Conservation (phyloP, 495 filamentous ascomycete species). For the Podospora tetraspora region DNA sequence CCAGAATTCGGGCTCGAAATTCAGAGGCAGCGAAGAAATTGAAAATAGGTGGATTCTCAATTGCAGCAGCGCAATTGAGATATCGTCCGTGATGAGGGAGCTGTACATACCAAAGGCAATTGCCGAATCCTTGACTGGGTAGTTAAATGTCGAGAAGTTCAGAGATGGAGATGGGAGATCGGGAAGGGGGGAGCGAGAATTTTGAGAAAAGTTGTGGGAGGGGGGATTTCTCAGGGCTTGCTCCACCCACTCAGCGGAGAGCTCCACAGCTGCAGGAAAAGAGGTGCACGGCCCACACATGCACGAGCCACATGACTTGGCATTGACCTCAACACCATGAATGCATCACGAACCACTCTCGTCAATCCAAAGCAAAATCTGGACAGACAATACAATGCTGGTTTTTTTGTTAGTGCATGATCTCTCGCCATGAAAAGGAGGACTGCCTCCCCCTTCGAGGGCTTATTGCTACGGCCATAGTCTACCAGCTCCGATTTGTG, state of each 20-base stretch:
- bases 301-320: slow-evolving; percentile 3
- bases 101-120: slow-evolving; percentile 21
- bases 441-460: too few relatives aligned
- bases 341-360: neutral
- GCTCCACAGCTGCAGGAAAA: neutral
- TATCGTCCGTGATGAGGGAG: slow-evolving; percentile 5
- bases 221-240: slow-evolving; percentile 2
- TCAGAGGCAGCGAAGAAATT: slow-evolving; percentile 13
- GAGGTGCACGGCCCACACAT: neutral
- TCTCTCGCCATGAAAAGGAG: neutral
- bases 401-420: neutral
- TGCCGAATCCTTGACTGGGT: slow-evolving; percentile 28
- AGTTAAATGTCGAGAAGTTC: slow-evolving; percentile 23
- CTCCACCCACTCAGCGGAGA: neutral
- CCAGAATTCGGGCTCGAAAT: slow-evolving; percentile 5
- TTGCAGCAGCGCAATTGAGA: slow-evolving; percentile 1
- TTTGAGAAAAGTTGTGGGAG: slow-evolving; percentile 21
- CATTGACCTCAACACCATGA: neutral
- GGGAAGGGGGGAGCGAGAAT: slow-evolving; percentile 24
- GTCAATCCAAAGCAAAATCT: neutral
- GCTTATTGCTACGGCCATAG: neutral
- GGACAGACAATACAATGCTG: neutral
- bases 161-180: slow-evolving; percentile 23
- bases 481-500: neutral
- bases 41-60: slow-evolving; percentile 7